Conservation (phyloP, 768 basidiomycete genomes). For the Amanita rubescens region DNA sequence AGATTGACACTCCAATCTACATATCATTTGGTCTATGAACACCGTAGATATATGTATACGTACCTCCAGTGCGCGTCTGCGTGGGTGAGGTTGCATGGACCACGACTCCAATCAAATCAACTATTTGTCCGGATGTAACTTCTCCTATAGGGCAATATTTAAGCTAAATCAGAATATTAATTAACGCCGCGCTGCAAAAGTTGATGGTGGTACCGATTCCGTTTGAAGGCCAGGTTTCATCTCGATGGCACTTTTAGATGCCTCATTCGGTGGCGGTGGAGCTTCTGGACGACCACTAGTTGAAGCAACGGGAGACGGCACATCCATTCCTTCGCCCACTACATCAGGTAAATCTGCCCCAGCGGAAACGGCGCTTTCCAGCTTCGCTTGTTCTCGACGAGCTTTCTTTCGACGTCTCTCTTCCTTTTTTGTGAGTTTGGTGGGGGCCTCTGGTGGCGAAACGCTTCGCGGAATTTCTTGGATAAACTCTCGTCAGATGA, state of each 20-base stretch:
- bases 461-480: not conserved
- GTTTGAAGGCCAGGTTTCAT: not conserved
- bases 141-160: slow-evolving; percentile 9
- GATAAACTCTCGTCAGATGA: not conserved
- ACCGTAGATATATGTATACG: not conserved
- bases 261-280: not conserved
- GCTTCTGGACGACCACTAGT: not conserved
- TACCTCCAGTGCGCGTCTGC: slow-evolving; percentile 19
- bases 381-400: not conserved
- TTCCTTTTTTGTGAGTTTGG: slow-evolving; percentile 5
- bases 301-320: not conserved
- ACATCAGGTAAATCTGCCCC: not conserved
- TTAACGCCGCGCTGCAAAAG: not conserved
- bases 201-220: not conserved
- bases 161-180: not conserved
- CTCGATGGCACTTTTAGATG: not conserved
- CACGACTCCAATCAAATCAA: slow-evolving; percentile 20
- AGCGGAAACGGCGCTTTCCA: no score
- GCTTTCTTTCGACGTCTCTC: not conserved
- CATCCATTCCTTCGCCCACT: not conserved
- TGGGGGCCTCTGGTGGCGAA: not conserved
- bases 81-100: slow-evolving; percentile 11
- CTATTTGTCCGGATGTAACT: slow-evolving; percentile 11
- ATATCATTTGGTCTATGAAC: not conserved
- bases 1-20: slow-evolving; percentile 42